Base-by-base conservation (phyloP, 2,329 filamentous ascomycete genomes). In the Diaporthe citri region DNA sequence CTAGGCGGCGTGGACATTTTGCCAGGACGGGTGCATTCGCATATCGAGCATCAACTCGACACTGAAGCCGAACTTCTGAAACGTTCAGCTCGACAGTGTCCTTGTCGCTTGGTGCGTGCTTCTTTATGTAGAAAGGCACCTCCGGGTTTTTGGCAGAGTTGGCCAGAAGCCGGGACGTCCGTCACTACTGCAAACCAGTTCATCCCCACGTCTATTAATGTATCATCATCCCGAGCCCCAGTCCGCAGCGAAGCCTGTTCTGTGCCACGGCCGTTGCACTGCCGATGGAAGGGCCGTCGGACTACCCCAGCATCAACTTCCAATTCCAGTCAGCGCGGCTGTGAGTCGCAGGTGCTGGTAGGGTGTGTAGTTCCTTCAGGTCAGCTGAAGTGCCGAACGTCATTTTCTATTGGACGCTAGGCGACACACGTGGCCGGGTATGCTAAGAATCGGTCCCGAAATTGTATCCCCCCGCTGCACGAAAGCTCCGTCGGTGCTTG, bases 261-360 rank as follows among this genome's bases (percentile, higher is more conserved):
- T 66, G 62, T 66, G 28, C 46, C 31, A 51, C 62, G 3, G 43
- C 62, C 10, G 43, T 12, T 66, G 20, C 31, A 66, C 62, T 8
- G 43, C 62, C 10, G 43, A 20, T 66, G 20, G 20, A 36, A 34
- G 22, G 9, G 43, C 62, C 62, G 62, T 51, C 62, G 62, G 62
- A 66, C 62, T 66, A 48, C 62, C 62, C 62, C 62, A 66, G 62
- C 41, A 34, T 51, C 62, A 34, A 66, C 46, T 66, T 31, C 28
- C 43, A 36, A 46, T 20, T 66, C 62, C 62, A 66, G 62, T 66
- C 62, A 66, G 62, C 62, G 28, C 62, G 34, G 62, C 43, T 51
- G 62, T 51, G 28, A 66, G 43, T 22, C 43, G 62, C 62, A 66
- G 36, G 43, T 66, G 41, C 4, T 48, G 60, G 28, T 51, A 17